Evolutionary conservation across 192 early-diverging fungal species (phyloP).

Genomic region (Linderina pennispora): DNA sequence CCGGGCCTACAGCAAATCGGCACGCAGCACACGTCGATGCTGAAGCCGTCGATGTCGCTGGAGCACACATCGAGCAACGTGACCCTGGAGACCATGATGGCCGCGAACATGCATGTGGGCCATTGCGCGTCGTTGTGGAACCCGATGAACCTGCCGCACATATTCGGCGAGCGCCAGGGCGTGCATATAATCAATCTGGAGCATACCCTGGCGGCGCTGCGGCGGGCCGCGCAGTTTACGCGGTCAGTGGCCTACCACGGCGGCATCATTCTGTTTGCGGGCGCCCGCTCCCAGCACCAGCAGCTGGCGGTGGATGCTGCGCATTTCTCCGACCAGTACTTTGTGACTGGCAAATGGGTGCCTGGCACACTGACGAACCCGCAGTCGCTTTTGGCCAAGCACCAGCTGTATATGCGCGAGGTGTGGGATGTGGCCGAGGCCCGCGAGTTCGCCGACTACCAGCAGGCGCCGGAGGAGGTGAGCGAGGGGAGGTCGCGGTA

Average conservation of each 20-base stretch:
- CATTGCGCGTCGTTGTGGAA: constrained; percentile 74
- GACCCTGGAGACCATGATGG: constrained; percentile 63
- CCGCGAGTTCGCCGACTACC: constrained; percentile 9
- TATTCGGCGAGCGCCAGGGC: constrained; percentile 83
- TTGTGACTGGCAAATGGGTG: constrained; percentile 73
- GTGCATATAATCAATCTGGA: constrained; percentile 94
- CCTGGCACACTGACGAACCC: constrained; percentile 87
- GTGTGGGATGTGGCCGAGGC: constrained; percentile 37
- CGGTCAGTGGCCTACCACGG: constrained; percentile 65
- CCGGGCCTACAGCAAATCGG: constrained; percentile 11
- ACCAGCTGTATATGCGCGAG: constrained; percentile 7
- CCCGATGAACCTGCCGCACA: constrained; percentile 74
- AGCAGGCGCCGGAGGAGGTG: background rate
- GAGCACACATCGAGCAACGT: constrained; percentile 30
- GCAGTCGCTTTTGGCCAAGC: constrained; percentile 15
- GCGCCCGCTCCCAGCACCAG: constrained; percentile 60
- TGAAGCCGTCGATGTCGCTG: background rate
- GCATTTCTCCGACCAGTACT: constrained; percentile 65
- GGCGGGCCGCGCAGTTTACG: constrained; percentile 72
- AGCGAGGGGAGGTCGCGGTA: constrained; percentile 3
- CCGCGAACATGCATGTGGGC: constrained; percentile 86
- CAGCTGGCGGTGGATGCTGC: constrained; percentile 78
- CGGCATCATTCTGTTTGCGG: constrained; percentile 83
- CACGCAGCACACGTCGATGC: constrained; percentile 2
- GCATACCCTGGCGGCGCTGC: constrained; percentile 75